These are phyloP conservation scores for Daldinia decipiens DNA, from an alignment of 495 filamentous ascomycete genomes.

Conservation along the genomic window DNA sequence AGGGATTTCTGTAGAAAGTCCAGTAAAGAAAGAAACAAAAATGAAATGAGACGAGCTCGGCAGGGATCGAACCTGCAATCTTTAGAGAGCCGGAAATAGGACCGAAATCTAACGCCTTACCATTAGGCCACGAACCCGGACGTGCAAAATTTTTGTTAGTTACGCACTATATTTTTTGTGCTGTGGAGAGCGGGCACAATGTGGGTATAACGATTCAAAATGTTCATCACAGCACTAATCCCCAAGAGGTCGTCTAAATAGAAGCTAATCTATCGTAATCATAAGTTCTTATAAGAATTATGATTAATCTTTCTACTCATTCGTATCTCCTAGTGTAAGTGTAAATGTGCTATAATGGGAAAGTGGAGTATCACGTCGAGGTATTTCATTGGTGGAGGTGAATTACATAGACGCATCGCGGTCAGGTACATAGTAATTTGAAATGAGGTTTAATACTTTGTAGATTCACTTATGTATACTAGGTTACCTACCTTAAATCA, in stretches of 20 bases:
- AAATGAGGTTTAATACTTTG: conserved; percentile 1
- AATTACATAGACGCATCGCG: too few relatives aligned
- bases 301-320: too few relatives aligned
- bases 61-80: conserved; percentile 47
- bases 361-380: background rate
- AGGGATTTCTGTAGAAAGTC: background rate
- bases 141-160: background rate
- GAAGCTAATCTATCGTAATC: too few relatives aligned
- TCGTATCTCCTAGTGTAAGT: too few relatives aligned
- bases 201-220: background rate
- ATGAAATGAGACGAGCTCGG: conserved; percentile 28
- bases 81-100: conserved; percentile 25
- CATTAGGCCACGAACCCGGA: conserved; percentile 1
- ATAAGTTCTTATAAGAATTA: too few relatives aligned
- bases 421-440: too few relatives aligned
- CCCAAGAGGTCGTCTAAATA: too few relatives aligned
- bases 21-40: background rate
- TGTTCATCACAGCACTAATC: too few relatives aligned
- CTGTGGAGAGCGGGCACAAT: background rate
- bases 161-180: background rate
- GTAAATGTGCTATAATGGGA: background rate
- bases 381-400: background rate
- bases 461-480: background rate
- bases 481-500: background rate
- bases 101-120: conserved; percentile 9